phyloP scores from a whole-genome alignment of 1,284 basidiomycete genomes.

The Ustilago esculenta region DNA sequence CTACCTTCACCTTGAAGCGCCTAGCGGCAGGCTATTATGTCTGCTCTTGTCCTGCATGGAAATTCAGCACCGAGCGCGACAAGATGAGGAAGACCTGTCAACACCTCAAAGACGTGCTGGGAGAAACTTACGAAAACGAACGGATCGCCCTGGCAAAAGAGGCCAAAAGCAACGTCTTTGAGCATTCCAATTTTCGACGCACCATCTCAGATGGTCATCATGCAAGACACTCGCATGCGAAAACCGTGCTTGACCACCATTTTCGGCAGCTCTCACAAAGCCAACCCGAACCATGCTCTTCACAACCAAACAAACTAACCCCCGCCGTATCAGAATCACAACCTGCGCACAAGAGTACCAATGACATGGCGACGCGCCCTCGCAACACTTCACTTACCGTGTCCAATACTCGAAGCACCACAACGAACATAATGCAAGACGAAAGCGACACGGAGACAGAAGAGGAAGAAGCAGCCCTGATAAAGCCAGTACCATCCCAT shows the following conservation, averaged over 20 bases:
- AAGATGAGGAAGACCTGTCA: constrained; percentile 74
- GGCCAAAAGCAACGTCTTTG: constrained; percentile 38
- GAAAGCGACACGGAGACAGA: constrained; percentile 40
- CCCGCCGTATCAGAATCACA: not conserved
- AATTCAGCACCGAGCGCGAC: constrained; percentile 70
- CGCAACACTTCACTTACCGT: too few relatives aligned
- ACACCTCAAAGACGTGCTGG: constrained; percentile 73
- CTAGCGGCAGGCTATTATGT: constrained; percentile 69
- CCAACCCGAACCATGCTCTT: constrained; percentile 7
- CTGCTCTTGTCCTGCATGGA: constrained; percentile 68
- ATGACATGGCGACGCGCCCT: too few relatives aligned
- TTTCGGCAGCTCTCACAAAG: constrained; percentile 32
- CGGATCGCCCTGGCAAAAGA: constrained; percentile 20
- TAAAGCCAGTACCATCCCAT: constrained; percentile 3
- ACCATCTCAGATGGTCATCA: constrained; percentile 25
- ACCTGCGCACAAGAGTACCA: too few relatives aligned
- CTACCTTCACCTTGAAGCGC: constrained; percentile 23
- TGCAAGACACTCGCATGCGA: constrained; percentile 34
- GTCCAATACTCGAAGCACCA: not conserved
- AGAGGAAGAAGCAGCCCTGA: constrained; percentile 16
- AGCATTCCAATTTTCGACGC: constrained; percentile 23
- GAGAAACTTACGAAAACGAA: constrained; percentile 72
- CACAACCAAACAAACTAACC: not conserved
- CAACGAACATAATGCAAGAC: not conserved
- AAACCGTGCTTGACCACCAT: constrained; percentile 36